Conservation (phyloP, 306 rosid genomes). For the Trifolium repens region DNA sequence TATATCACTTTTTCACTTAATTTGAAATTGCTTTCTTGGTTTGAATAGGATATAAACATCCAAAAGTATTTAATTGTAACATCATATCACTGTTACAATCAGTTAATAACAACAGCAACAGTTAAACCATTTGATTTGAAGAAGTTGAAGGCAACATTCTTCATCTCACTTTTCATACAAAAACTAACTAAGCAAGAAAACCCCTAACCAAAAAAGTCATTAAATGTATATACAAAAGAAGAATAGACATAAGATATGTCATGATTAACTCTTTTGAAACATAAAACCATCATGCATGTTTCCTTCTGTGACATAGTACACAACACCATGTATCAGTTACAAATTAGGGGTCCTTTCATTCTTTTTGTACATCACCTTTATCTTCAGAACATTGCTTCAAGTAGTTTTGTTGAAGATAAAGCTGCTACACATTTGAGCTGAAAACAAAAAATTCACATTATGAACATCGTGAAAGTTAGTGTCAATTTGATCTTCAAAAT, state of each 20-base stretch:
- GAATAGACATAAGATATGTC: conserved; percentile 46
- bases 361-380: conserved; percentile 15
- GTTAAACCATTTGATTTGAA: background rate
- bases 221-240: conserved; percentile 53
- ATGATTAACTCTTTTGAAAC: conserved; percentile 40
- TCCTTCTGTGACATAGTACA: conserved; percentile 38
- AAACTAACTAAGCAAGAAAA: conserved; percentile 17
- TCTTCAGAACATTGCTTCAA: conserved; percentile 64
- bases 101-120: background rate
- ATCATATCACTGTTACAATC: too few species aligned
- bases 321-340: conserved; percentile 19
- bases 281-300: conserved; percentile 38
- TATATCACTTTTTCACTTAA: background rate
- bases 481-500: too few species aligned
- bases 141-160: conserved; percentile 17
- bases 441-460: conserved; percentile 24
- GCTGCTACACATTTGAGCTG: conserved; percentile 81
- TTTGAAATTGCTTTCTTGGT: background rate
- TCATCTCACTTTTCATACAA: background rate
- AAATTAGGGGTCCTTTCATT: conserved; percentile 48
- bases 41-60: background rate
- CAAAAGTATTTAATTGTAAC: background rate
- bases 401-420: conserved; percentile 70
- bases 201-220: conserved; percentile 46
- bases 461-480: conserved; percentile 26